These are phyloP conservation scores for Penicillium sp. DNA, from an alignment of 2,329 filamentous ascomycete species.

Conservation along the genomic window DNA sequence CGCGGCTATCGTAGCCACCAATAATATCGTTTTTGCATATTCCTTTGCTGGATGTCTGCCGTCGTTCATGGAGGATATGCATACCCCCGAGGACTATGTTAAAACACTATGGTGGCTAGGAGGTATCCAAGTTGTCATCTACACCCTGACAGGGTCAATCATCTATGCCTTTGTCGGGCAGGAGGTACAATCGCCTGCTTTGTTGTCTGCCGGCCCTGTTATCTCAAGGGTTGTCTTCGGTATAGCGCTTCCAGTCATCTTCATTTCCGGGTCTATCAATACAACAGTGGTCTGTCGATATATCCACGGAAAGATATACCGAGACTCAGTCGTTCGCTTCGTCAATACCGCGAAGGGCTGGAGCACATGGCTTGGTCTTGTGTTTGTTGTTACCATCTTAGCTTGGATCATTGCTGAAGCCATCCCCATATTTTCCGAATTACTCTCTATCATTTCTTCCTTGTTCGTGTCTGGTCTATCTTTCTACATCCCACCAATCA, in stretches of 20 bases:
- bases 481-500: slow-evolving; percentile 9
- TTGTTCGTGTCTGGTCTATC: slow-evolving; percentile 6
- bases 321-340: slow-evolving; percentile 8
- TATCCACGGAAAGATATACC: slow-evolving; percentile 17
- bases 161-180: slow-evolving; percentile 10
- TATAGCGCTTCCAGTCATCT: slow-evolving; percentile 8
- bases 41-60: slow-evolving; percentile 5
- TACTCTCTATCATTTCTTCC: slow-evolving; percentile 12
- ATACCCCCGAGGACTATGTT: slow-evolving; percentile 5
- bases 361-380: slow-evolving; percentile 13
- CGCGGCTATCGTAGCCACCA: slow-evolving; percentile 4
- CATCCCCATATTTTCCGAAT: slow-evolving; percentile 17
- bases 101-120: slow-evolving; percentile 9
- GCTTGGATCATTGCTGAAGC: slow-evolving; percentile 19
- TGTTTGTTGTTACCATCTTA: slow-evolving; percentile 9
- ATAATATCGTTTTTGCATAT: slow-evolving; percentile 8
- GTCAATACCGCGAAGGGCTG: slow-evolving; percentile 19
- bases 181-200: slow-evolving; percentile 4
- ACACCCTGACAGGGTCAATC: slow-evolving; percentile 6
- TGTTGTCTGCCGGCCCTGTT: slow-evolving; percentile 3
- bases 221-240: slow-evolving; percentile 7
- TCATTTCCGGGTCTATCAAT: slow-evolving; percentile 19
- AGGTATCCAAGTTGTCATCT: slow-evolving; percentile 4
- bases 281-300: slow-evolving; percentile 17
- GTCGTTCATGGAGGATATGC: slow-evolving; percentile 8